Percentiles rank a stretch among this genome's conserved stretches.
These are phyloP conservation scores for Nicotiana tabacum DNA, from an alignment of 257 asterid genomes.

Conservation along the genomic window DNA sequence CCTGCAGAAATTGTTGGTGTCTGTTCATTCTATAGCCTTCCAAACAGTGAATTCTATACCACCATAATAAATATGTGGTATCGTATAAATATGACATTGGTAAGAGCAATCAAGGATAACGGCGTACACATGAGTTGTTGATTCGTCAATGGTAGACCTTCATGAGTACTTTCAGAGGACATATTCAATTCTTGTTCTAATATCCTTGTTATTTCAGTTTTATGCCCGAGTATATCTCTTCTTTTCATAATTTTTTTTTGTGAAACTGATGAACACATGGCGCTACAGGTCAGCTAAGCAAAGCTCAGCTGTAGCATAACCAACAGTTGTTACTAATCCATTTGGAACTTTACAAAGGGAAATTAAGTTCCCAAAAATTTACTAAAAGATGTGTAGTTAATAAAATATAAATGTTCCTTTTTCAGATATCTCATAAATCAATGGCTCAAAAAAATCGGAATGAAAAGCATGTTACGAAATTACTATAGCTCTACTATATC, in stretches of 20 bases:
- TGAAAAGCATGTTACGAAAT: too few species aligned
- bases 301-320: constrained; percentile 48
- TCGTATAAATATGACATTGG: background rate
- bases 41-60: background rate
- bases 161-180: background rate
- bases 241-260: background rate
- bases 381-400: too few species aligned
- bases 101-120: background rate
- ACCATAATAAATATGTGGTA: too few species aligned
- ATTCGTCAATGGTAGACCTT: background rate
- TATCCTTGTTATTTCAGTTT: background rate
- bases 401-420: too few species aligned
- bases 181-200: background rate
- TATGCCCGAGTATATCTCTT: background rate
- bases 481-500: too few species aligned
- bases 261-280: background rate
- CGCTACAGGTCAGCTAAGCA: constrained; percentile 53
- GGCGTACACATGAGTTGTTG: background rate
- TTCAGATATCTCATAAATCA: too few species aligned
- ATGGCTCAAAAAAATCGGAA: too few species aligned
- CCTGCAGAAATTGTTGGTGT: background rate
- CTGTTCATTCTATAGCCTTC: background rate
- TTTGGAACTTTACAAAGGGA: constrained; percentile 63
- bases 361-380: too few species aligned
- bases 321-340: constrained; percentile 62